A percentile compares a stretch with the other conserved stretches of the same genome.
Conservation (phyloP, 495 filamentous ascomycete species). For the Hypoxylon perforatum region DNA sequence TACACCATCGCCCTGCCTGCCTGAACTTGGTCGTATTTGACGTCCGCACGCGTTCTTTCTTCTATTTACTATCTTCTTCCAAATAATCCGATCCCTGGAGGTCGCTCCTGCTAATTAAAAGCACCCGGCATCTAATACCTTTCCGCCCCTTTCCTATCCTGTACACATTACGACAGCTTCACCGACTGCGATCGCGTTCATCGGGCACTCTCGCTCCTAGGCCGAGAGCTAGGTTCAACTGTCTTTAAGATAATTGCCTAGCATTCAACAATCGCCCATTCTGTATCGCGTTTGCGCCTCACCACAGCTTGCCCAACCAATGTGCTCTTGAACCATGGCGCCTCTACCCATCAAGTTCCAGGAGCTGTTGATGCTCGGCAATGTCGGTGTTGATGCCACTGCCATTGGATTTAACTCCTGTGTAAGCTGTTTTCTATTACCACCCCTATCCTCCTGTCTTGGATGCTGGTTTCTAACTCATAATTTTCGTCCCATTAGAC, state of each 20-base stretch:
- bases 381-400: slow-evolving; percentile 81
- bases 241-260: slow-evolving; percentile 22
- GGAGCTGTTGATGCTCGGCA: slow-evolving; percentile 87
- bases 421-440: slow-evolving; percentile 67
- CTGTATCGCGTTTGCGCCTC: slow-evolving; percentile 31
- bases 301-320: slow-evolving; percentile 28
- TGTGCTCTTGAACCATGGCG: slow-evolving; percentile 56
- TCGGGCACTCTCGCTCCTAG: slow-evolving; percentile 12
- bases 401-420: slow-evolving; percentile 98
- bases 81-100: slow-evolving; percentile 40
- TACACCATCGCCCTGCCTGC: slow-evolving; percentile 20
- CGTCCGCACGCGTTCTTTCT: slow-evolving; percentile 30
- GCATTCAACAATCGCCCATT: slow-evolving; percentile 24
- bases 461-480: not conserved
- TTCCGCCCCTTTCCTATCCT: slow-evolving; percentile 31
- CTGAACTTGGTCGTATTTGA: slow-evolving; percentile 8
- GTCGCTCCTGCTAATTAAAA: slow-evolving; percentile 33
- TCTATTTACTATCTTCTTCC: slow-evolving; percentile 35
- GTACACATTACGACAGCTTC: slow-evolving; percentile 11
- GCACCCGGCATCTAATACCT: slow-evolving; percentile 35
- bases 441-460: not conserved
- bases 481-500: slow-evolving; percentile 67
- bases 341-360: slow-evolving; percentile 91
- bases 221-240: slow-evolving; percentile 15
- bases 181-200: slow-evolving; percentile 13